A percentile compares a stretch with the other conserved stretches of the same genome.
Conservation (phyloP, 495 filamentous ascomycete species). For the Neurospora africana region DNA sequence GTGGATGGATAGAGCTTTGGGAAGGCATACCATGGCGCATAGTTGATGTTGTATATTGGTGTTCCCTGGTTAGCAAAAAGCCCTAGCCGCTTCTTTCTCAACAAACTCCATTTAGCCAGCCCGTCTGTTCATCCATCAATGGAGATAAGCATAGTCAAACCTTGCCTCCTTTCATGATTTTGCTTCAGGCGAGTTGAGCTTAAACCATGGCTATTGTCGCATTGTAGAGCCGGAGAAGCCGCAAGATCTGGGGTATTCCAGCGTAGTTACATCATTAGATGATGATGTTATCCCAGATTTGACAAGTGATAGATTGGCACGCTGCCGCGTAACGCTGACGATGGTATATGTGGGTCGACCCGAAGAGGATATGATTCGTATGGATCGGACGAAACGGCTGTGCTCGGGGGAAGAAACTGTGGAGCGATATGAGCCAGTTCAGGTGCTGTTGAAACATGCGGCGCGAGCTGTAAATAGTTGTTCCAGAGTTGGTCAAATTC, state of each 20-base stretch:
- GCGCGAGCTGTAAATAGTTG: slow-evolving; percentile 25
- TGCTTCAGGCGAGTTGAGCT: neutral
- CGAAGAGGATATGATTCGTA: slow-evolving; percentile 10
- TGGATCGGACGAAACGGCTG: slow-evolving; percentile 9
- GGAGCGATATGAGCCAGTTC: slow-evolving; percentile 4
- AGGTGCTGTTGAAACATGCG: slow-evolving; percentile 9
- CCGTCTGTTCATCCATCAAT: neutral
- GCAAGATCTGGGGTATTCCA: neutral
- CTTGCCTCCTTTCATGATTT: neutral
- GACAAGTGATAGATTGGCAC: slow-evolving; percentile 9
- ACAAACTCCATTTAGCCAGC: neutral
- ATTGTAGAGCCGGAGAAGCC: neutral
- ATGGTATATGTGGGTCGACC: slow-evolving; percentile 4
- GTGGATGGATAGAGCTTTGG: neutral
- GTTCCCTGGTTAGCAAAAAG: neutral
- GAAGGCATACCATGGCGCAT: neutral
- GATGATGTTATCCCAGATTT: slow-evolving; percentile 4
- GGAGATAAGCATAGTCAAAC: neutral
- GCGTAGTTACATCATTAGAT: neutral
- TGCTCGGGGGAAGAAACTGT: slow-evolving; percentile 14
- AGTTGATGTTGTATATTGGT: neutral
- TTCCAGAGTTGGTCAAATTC: slow-evolving; percentile 49
- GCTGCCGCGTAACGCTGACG: neutral
- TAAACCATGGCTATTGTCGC: neutral
- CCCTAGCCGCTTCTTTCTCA: neutral